Evolutionary conservation across 2,329 filamentous ascomycete species (phyloP).

Genomic region (Bipolaris cookei): DNA sequence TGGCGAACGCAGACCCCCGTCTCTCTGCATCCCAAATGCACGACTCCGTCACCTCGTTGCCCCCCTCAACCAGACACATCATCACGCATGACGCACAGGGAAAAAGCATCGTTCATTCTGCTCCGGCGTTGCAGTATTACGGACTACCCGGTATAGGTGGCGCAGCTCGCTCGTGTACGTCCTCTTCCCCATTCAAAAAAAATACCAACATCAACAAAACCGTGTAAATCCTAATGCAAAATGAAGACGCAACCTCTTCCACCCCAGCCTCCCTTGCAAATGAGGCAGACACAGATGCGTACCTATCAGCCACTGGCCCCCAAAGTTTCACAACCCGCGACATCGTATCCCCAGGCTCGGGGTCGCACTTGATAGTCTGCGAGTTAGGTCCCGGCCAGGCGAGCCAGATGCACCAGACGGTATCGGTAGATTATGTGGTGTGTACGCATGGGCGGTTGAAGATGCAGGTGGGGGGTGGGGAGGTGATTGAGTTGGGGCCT

Average conservation of each 20-base stretch:
- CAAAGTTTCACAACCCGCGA: background rate
- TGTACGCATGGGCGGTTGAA: constrained; percentile 25
- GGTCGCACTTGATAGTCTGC: background rate
- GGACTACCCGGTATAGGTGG: background rate
- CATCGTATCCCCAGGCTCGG: background rate
- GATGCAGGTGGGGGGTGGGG: constrained; percentile 24
- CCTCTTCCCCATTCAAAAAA: background rate
- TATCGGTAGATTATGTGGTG: constrained; percentile 28
- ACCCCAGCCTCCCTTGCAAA: background rate
- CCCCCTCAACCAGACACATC: background rate
- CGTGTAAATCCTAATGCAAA: too few relatives aligned
- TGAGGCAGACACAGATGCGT: background rate
- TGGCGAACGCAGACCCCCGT: background rate
- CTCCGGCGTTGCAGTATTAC: background rate
- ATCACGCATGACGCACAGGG: background rate
- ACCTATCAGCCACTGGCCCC: background rate
- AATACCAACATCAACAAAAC: background rate
- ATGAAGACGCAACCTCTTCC: too few relatives aligned
- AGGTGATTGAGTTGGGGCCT: background rate
- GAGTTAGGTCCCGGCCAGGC: constrained; percentile 23
- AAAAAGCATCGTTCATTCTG: background rate
- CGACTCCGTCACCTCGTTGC: background rate
- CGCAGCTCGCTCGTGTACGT: background rate
- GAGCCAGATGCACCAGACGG: constrained; percentile 27
- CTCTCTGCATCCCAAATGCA: background rate